Conservation (phyloP, 768 basidiomycete genomes). For the Mycena leptocephala region DNA sequence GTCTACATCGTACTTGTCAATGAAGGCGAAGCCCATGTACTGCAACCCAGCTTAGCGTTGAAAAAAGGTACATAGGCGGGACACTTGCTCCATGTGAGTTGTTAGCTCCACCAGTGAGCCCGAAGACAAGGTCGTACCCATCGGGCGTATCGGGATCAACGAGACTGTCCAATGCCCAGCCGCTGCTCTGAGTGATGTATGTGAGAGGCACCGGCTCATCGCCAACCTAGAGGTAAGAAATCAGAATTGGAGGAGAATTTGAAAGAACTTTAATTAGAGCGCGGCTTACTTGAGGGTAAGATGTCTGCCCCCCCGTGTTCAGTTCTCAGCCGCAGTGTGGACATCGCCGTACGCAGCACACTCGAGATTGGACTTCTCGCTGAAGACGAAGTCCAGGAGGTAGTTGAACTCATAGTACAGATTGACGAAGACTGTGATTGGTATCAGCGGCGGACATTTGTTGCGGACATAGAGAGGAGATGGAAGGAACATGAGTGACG, state of each 20-base stretch:
- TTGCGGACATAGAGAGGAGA: no score
- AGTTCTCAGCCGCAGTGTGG: no score
- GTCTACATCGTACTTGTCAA: no score
- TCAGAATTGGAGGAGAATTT: no score
- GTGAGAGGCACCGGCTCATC: conserved; percentile 40
- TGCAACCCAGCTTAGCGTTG: no score
- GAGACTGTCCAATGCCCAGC: conserved; percentile 55
- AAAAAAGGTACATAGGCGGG: no score
- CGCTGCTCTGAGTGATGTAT: conserved; percentile 61
- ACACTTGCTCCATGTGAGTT: conserved; percentile 61
- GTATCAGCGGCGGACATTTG: neutral
- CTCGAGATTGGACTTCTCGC: no score
- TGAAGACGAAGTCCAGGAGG: conserved; percentile 58
- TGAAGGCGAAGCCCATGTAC: no score
- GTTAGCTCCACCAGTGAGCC: conserved; percentile 62
- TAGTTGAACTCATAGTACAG: conserved; percentile 66
- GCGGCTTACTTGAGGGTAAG: conserved; percentile 40
- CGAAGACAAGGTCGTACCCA: conserved; percentile 63
- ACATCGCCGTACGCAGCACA: no score
- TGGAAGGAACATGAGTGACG: no score
- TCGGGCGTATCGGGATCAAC: conserved; percentile 57
- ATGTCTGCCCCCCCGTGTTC: conserved; percentile 64
- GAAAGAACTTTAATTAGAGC: no score
- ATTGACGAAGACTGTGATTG: conserved; percentile 60
- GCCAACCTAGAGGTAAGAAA: conserved; percentile 36